Percentiles rank a stretch among this genome's conserved stretches.
These are phyloP conservation scores for Emmonsia crescens DNA, from an alignment of 2,329 filamentous ascomycete genomes.

Conservation along the genomic window DNA sequence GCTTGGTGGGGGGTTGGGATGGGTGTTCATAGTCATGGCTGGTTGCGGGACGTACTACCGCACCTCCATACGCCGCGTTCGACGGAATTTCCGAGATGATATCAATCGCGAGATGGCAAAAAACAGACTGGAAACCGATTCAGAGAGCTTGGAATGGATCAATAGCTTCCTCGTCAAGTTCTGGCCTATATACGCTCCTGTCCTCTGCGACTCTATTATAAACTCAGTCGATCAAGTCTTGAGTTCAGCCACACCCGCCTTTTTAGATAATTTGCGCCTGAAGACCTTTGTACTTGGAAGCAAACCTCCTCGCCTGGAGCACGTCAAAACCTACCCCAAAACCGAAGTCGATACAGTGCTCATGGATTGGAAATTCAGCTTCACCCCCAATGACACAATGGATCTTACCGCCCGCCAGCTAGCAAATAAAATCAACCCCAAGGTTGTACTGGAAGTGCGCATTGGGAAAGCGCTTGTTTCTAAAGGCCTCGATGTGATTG, in stretches of 20 bases:
- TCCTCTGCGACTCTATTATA: conserved; percentile 84
- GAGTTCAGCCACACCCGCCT: conserved; percentile 80
- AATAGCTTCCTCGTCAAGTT: conserved; percentile 98
- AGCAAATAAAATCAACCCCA: conserved; percentile 94
- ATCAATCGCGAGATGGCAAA: conserved; percentile 81
- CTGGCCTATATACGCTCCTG: conserved; percentile 96
- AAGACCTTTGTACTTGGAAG: conserved; percentile 89
- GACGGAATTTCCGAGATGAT: conserved; percentile 93
- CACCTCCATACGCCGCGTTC: conserved; percentile 84
- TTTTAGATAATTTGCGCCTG: conserved; percentile 86
- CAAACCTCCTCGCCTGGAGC: conserved; percentile 90
- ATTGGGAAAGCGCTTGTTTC: conserved; percentile 94
- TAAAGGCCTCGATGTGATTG: conserved; percentile 93
- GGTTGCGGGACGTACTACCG: conserved; percentile 90
- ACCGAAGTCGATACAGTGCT: conserved; percentile 89
- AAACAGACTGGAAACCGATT: conserved; percentile 76
- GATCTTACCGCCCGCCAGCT: conserved; percentile 86
- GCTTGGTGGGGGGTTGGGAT: conserved; percentile 81
- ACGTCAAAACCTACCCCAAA: conserved; percentile 96
- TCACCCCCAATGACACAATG: conserved; percentile 85
- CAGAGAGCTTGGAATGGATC: conserved; percentile 94
- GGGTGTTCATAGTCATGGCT: conserved; percentile 90
- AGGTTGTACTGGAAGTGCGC: conserved; percentile 87
- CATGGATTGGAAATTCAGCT: conserved; percentile 99
- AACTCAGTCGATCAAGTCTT: conserved; percentile 92